Evolutionary conservation across 805 yeast genomes (phyloP), one percentile per base, ranked within the genome.

Genomic region (Pichia ethanolica): DNA sequence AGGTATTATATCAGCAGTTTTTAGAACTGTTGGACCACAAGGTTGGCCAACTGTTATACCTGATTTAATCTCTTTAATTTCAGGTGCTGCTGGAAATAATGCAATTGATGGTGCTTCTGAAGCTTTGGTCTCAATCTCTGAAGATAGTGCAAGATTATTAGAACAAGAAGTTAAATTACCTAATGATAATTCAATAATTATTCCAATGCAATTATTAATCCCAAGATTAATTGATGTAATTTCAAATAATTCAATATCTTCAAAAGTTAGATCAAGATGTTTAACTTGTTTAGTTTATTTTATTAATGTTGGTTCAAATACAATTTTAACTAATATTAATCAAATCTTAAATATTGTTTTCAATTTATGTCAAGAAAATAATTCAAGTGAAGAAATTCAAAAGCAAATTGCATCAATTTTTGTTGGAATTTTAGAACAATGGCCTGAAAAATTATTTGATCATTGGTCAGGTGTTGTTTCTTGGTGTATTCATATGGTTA

Each of bases 71-170:
- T 78, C 77, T 46, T 67, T 89, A 61, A 76, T 86, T 5, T 72
- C 74, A 39, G 64, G 73, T 48, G 65, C 68, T 7, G 74, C 72
- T 11, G 72, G 78, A 32, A 60, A 70, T 0, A 60, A 57, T 42
- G 69, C 78, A 5, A 82, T 78, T 60, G 89, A 83, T 57, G 90
- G 93, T 39, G 86, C 95, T 1, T 78, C 88, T 65, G 75, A 85
- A 55, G 90, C 97, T 0, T 71, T 93, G 52, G 74, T 85, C 37
- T 89, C 90, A 64, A 85, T 93, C 45, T 88, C 96, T 71, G 99
- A 93, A 64, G 99, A 93, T 67, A 80, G 87, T 30, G 80, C 82
- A 8, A 70, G 71, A 42, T 67, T 76, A 36, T 74, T 93, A 51
- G 89, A 87, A 61, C 66, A 73, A 45, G 85, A 81, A 51, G 78